A percentile compares a stretch with the other conserved stretches of the same genome.
phyloP scores from a whole-genome alignment of 768 basidiomycete genomes.

The Megacollybia marginata region DNA sequence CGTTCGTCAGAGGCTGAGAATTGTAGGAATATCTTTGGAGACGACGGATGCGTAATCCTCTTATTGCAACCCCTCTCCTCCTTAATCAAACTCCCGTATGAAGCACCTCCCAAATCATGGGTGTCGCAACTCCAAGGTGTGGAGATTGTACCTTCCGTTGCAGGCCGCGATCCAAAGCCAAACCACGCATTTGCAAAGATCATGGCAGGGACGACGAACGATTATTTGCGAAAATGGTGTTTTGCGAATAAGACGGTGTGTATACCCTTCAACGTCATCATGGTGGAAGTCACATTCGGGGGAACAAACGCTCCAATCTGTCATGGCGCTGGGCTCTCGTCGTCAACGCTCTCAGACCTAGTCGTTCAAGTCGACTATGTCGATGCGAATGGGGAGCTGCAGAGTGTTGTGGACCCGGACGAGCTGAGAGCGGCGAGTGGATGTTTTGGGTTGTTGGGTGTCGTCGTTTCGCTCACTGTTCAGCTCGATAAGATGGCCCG shows the following conservation, averaged over 20 bases:
- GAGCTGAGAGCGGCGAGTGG: slow-evolving; percentile 20
- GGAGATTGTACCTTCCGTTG: background rate
- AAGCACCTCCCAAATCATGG: background rate
- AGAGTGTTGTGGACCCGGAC: slow-evolving; percentile 10
- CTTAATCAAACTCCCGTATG: background rate
- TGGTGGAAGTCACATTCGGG: slow-evolving; percentile 22
- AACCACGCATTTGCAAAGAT: background rate
- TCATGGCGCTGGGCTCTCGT: slow-evolving; percentile 17
- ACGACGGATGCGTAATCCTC: background rate
- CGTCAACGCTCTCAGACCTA: slow-evolving; percentile 17
- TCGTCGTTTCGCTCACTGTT: slow-evolving; percentile 18
- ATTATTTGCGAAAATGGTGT: slow-evolving; percentile 19
- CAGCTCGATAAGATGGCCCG: slow-evolving; percentile 17
- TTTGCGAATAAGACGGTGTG: slow-evolving; percentile 9
- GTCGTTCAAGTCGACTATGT: slow-evolving; percentile 18
- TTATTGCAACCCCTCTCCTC: background rate
- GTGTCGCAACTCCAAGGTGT: background rate
- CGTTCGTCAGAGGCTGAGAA: background rate
- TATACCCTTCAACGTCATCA: slow-evolving; percentile 20
- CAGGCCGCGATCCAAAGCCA: background rate
- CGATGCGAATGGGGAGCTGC: slow-evolving; percentile 14
- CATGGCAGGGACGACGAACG: slow-evolving; percentile 18
- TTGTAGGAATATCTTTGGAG: background rate
- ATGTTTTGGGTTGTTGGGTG: slow-evolving; percentile 18
- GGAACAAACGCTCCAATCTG: slow-evolving; percentile 19